phyloP scores from a whole-genome alignment of 495 filamentous ascomycete genomes.

The Daldinia decipiens region DNA sequence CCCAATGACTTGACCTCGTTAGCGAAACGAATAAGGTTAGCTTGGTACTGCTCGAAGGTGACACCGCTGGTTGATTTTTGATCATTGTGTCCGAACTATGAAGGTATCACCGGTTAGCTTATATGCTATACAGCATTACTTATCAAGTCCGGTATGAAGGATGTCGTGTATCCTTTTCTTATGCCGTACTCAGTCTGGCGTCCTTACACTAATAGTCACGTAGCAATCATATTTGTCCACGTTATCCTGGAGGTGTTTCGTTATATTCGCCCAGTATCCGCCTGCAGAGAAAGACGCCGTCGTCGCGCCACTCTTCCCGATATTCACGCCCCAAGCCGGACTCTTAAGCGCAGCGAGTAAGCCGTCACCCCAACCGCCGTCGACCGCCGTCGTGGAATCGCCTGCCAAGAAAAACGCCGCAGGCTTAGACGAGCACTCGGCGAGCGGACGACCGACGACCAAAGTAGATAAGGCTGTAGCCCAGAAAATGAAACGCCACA shows the following conservation, averaged over 20 bases:
- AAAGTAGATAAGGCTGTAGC: slow-evolving; percentile 10
- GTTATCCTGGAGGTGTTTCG: slow-evolving; percentile 44
- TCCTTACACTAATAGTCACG: slow-evolving; percentile 57
- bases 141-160: background rate
- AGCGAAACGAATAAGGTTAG: slow-evolving; percentile 56
- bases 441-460: slow-evolving; percentile 12
- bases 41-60: slow-evolving; percentile 49
- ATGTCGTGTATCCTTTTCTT: background rate
- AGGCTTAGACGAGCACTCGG: slow-evolving; percentile 28
- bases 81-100: slow-evolving; percentile 67
- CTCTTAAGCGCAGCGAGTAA: slow-evolving; percentile 56
- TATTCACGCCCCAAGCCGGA: slow-evolving; percentile 58
- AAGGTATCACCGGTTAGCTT: slow-evolving; percentile 8
- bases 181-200: background rate
- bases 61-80: slow-evolving; percentile 58
- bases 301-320: slow-evolving; percentile 62
- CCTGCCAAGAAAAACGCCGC: slow-evolving; percentile 62
- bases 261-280: slow-evolving; percentile 59
- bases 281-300: slow-evolving; percentile 59
- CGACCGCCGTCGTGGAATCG: slow-evolving; percentile 61
- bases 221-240: slow-evolving; percentile 49
- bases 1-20: slow-evolving; percentile 52
- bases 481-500: slow-evolving; percentile 13
- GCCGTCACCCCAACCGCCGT: slow-evolving; percentile 63
- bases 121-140: background rate